Percentiles rank a stretch among this genome's conserved stretches.
Evolutionary conservation across 257 asterid genomes (phyloP).

Genomic region (Scutellaria galericulata): DNA sequence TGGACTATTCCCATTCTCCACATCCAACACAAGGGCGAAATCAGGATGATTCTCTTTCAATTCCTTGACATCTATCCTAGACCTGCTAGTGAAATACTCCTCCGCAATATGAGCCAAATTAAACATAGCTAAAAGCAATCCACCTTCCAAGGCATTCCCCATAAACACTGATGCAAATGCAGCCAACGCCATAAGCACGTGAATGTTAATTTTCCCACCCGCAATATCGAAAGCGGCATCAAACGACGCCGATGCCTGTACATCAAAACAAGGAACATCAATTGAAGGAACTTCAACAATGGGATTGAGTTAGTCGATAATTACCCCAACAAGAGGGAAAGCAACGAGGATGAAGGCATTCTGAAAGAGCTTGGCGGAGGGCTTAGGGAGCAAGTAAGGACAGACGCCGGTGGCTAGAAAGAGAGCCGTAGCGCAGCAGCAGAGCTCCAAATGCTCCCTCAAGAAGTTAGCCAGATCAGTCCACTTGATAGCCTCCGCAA

Average conservation of each 20-base stretch:
- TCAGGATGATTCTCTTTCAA: slow-evolving; percentile 91
- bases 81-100: slow-evolving; percentile 88
- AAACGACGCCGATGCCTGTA: slow-evolving; percentile 81
- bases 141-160: slow-evolving; percentile 97
- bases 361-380: slow-evolving; percentile 65
- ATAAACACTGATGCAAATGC: slow-evolving; percentile 94
- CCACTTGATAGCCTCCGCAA: slow-evolving; percentile 73
- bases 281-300: neutral
- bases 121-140: slow-evolving; percentile 95
- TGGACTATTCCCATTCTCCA: slow-evolving; percentile 51
- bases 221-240: slow-evolving; percentile 87
- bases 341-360: slow-evolving; percentile 62
- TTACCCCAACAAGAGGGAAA: slow-evolving; percentile 96
- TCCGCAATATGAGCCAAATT: slow-evolving; percentile 98
- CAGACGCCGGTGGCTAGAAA: slow-evolving; percentile 76
- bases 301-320: neutral
- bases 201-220: slow-evolving; percentile 90
- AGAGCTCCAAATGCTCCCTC: slow-evolving; percentile 84
- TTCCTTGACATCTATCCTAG: slow-evolving; percentile 89
- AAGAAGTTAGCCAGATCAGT: slow-evolving; percentile 67
- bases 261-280: slow-evolving; percentile 5
- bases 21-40: slow-evolving; percentile 75
- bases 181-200: slow-evolving; percentile 98
- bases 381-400: slow-evolving; percentile 70
- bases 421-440: slow-evolving; percentile 83